Evolutionary conservation across 768 basidiomycete genomes (phyloP).

Genomic region (Mycena belliarum): DNA sequence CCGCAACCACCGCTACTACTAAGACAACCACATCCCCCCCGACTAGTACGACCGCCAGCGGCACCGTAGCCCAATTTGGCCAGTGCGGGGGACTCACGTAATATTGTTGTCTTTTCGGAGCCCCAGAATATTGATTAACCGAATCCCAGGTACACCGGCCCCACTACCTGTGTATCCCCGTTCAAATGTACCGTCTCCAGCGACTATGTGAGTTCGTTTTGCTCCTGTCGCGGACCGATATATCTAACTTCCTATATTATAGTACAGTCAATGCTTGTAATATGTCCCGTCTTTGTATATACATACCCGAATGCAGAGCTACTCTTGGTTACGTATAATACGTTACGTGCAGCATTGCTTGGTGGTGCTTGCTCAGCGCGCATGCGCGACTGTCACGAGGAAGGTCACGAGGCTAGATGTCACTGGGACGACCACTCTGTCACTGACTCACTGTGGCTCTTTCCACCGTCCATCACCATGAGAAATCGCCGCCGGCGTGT

Average conservation of each 20-base stretch:
- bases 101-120: background rate
- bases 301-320: too few species aligned
- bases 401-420: too few species aligned
- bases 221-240: too few species aligned
- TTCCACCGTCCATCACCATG: too few species aligned
- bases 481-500: too few species aligned
- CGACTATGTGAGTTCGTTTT: conserved; percentile 12
- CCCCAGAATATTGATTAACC: background rate
- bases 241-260: background rate
- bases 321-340: too few species aligned
- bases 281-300: background rate
- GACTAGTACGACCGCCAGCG: conserved; percentile 24
- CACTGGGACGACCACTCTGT: too few species aligned
- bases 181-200: conserved; percentile 4
- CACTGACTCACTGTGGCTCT: too few species aligned
- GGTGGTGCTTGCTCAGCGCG: too few species aligned
- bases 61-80: conserved; percentile 41
- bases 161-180: conserved; percentile 16
- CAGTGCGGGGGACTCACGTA: conserved; percentile 1
- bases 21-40: conserved; percentile 21
- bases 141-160: conserved; percentile 13
- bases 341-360: too few species aligned
- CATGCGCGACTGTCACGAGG: too few species aligned
- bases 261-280: conserved; percentile 20
- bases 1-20: conserved; percentile 14